Percentiles rank a stretch among this genome's conserved stretches.
Conservation (phyloP, 768 basidiomycete species). For the Mycena floridula region DNA sequence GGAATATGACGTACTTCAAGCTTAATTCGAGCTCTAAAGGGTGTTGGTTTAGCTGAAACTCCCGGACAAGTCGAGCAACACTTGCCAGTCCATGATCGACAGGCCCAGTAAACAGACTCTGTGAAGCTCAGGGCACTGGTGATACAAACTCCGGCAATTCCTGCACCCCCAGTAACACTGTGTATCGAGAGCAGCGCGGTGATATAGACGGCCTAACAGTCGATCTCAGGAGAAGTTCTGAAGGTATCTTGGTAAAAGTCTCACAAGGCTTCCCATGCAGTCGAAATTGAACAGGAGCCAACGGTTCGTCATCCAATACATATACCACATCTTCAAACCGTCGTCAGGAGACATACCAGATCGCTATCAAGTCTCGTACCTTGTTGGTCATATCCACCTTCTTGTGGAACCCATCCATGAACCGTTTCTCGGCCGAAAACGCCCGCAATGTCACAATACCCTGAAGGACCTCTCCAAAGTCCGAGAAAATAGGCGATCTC, state of each 20-base stretch:
- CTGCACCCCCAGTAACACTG: conserved; percentile 45
- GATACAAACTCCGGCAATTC: conserved; percentile 68
- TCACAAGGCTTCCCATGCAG: conserved; percentile 47
- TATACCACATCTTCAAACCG: conserved; percentile 68
- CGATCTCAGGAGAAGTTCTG: background rate
- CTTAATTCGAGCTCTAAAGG: conserved; percentile 67
- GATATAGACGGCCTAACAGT: conserved; percentile 49
- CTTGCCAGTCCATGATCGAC: conserved; percentile 42
- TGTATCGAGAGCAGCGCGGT: conserved; percentile 76
- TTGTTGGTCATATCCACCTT: conserved; percentile 78
- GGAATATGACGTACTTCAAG: conserved; percentile 45
- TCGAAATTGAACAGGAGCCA: conserved; percentile 87
- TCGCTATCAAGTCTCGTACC: conserved; percentile 28
- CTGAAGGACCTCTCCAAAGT: conserved; percentile 79
- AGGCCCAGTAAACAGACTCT: conserved; percentile 44
- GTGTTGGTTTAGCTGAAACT: no score
- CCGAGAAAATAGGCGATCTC: conserved; percentile 78
- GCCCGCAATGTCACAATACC: conserved; percentile 93
- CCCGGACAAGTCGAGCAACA: background rate
- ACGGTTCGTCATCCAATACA: conserved; percentile 85
- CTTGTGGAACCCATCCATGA: conserved; percentile 66
- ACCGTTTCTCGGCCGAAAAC: conserved; percentile 75
- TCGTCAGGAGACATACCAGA: background rate
- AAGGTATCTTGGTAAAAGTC: background rate
- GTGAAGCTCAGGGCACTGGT: conserved; percentile 60